A percentile compares a stretch with the other conserved stretches of the same genome.
phyloP scores from a whole-genome alignment of 2,329 filamentous ascomycete species.

The Ophiostoma pallidulum region DNA sequence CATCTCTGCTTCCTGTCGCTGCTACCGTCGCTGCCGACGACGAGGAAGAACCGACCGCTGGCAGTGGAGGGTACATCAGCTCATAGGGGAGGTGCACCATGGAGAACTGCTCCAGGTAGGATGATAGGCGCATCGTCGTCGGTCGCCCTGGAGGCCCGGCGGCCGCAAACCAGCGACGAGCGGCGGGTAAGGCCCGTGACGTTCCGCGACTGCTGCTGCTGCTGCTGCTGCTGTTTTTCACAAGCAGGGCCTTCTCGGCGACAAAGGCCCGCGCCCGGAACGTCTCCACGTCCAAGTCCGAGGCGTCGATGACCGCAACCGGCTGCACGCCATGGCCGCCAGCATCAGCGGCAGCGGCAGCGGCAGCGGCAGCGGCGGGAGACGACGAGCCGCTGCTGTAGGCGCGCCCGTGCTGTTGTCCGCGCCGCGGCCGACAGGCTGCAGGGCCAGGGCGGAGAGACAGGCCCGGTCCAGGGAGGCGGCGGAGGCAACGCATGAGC shows the following conservation, averaged over 20 bases:
- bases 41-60: too few relatives aligned
- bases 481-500: too few relatives aligned
- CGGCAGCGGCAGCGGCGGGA: background rate
- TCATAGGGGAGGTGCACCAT: conserved; percentile 31
- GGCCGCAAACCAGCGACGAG: conserved; percentile 48
- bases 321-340: background rate
- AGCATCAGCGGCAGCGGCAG: background rate
- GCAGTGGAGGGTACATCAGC: conserved; percentile 20
- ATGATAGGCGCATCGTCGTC: conserved; percentile 4
- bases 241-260: conserved; percentile 41
- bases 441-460: too few relatives aligned
- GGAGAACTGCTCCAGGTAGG: conserved; percentile 26
- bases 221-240: conserved; percentile 28
- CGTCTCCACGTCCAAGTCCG: conserved; percentile 23
- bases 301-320: background rate
- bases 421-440: too few relatives aligned
- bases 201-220: conserved; percentile 15
- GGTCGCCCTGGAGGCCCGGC: too few relatives aligned
- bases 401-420: too few relatives aligned
- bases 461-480: too few relatives aligned
- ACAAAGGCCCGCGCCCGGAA: conserved; percentile 47
- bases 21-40: too few relatives aligned
- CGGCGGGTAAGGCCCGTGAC: conserved; percentile 37
- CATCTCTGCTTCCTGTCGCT: background rate
- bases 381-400: too few relatives aligned